A percentile compares a stretch with the other conserved stretches of the same genome.
Conservation (phyloP, 768 basidiomycete species). For the Leccinum rimulosum region DNA sequence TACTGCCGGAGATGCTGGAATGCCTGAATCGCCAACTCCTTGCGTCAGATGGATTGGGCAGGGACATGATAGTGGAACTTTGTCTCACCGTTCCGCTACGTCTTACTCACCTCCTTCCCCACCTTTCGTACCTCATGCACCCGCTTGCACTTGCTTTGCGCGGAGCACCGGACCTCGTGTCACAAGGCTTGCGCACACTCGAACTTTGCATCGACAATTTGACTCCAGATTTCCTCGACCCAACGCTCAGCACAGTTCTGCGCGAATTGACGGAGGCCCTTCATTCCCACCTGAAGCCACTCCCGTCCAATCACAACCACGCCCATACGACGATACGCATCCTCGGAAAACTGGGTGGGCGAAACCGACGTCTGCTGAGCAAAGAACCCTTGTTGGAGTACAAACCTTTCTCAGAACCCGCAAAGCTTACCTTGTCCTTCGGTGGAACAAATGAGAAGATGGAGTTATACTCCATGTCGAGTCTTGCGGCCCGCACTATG, state of each 20-base stretch:
- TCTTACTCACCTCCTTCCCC: conserved; percentile 91
- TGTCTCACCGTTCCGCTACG: conserved; percentile 96
- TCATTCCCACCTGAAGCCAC: conserved; percentile 85
- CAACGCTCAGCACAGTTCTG: conserved; percentile 88
- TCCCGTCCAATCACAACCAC: conserved; percentile 85
- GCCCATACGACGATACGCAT: conserved; percentile 96
- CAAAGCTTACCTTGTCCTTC: conserved; percentile 73
- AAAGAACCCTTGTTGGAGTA: conserved; percentile 78
- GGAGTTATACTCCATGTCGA: conserved; percentile 62
- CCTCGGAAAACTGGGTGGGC: conserved; percentile 91
- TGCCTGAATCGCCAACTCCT: conserved; percentile 87
- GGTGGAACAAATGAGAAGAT: conserved; percentile 61
- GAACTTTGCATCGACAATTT: conserved; percentile 99
- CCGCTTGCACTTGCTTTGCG: conserved; percentile 89
- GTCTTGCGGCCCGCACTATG: conserved; percentile 64
- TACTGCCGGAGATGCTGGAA: conserved; percentile 96
- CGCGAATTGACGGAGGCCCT: conserved; percentile 94
- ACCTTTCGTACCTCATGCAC: conserved; percentile 94
- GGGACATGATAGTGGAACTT: conserved; percentile 95
- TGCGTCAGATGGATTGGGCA: conserved; percentile 74
- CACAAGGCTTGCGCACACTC: conserved; percentile 92
- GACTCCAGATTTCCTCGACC: conserved; percentile 96
- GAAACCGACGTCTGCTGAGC: conserved; percentile 83
- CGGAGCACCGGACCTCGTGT: conserved; percentile 84
- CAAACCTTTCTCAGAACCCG: conserved; percentile 64